Conservation (phyloP, 495 filamentous ascomycete genomes). For the Daldinia bambusicola region DNA sequence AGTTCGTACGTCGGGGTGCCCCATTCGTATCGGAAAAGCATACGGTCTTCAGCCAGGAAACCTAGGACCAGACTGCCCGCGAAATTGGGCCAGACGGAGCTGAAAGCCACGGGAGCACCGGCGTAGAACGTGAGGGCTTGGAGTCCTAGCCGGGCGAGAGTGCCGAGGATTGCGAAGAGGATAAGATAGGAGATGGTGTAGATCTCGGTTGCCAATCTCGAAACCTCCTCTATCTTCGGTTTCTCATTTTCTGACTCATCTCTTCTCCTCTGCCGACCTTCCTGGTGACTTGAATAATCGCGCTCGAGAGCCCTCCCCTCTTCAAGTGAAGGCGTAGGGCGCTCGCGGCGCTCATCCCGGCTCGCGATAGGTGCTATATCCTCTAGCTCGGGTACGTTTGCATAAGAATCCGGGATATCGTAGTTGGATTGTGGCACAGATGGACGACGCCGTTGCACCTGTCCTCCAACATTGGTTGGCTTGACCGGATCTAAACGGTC, state of each 20-base stretch:
- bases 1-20: slow-evolving; percentile 52
- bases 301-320: slow-evolving; percentile 38
- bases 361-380: slow-evolving; percentile 58
- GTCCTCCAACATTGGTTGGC: slow-evolving; percentile 19
- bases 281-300: slow-evolving; percentile 16
- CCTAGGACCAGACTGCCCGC: slow-evolving; percentile 86
- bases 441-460: slow-evolving; percentile 25
- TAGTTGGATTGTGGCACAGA: slow-evolving; percentile 47
- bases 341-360: slow-evolving; percentile 51
- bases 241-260: slow-evolving; percentile 28
- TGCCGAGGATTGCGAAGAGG: slow-evolving; percentile 88
- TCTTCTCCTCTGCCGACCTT: slow-evolving; percentile 10
- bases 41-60: slow-evolving; percentile 82
- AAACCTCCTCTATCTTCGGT: slow-evolving; percentile 47
- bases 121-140: slow-evolving; percentile 84
- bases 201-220: slow-evolving; percentile 72
- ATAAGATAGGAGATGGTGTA: slow-evolving; percentile 85
- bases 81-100: slow-evolving; percentile 91
- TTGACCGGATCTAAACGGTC: slow-evolving; percentile 48
- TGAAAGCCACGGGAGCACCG: slow-evolving; percentile 76
- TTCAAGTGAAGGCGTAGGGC: slow-evolving; percentile 44
- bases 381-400: slow-evolving; percentile 60
- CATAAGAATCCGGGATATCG: slow-evolving; percentile 60
- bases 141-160: slow-evolving; percentile 83
- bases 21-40: slow-evolving; percentile 77